Evolutionary conservation across 805 yeast genomes (phyloP), one percentile per base, ranked within the genome.

Genomic region (Saccharomycopsis sp.): DNA sequence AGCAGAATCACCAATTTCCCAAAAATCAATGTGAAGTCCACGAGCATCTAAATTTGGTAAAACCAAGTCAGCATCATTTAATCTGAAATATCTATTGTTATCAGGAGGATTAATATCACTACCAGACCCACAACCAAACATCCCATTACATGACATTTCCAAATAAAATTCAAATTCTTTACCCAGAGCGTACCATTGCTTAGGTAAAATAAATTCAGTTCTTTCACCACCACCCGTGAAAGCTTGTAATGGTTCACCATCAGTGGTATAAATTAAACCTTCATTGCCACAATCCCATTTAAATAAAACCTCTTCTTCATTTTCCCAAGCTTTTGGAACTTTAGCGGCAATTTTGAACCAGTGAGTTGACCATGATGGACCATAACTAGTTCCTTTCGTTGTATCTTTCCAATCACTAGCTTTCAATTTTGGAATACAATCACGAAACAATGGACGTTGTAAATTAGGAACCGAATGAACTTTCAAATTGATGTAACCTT

Each of bases 291-390:
- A 78, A 59, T 90, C 95, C 86, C 94, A 89, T 51, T 86, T 81
- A 47, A 85, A 74, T 43, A 81, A 65, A 32, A 86, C 71, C 47
- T 68, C 71, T 31, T 75, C 77, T 13, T 70, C 68, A 19, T 67
- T 59, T 7, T 64, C 53, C 70, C 74, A 66, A 2, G 68, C 59
- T 13, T 66, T 53, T 0, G 96, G 95, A 4, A 90, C 66, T n/a
- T 67, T 65, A 47, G 85, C 63, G 11, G 70, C 63, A 17, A 90
- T 65, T 53, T 77, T 74, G 63, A 93, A 87, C 98, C 98, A 90
- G 52, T 87, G 94, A 1, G 97, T 84, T 47, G 90, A 81, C 98
- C 98, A 90, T 11, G 94, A 83, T 2, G 98, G 98, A 0, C 97
- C 97, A 60, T 85, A 87, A 6, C 70, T 64, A 53, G 85, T 81